Evolutionary conservation across 148 eudicot genomes (phyloP).

Genomic region (Linanthus parryae): DNA sequence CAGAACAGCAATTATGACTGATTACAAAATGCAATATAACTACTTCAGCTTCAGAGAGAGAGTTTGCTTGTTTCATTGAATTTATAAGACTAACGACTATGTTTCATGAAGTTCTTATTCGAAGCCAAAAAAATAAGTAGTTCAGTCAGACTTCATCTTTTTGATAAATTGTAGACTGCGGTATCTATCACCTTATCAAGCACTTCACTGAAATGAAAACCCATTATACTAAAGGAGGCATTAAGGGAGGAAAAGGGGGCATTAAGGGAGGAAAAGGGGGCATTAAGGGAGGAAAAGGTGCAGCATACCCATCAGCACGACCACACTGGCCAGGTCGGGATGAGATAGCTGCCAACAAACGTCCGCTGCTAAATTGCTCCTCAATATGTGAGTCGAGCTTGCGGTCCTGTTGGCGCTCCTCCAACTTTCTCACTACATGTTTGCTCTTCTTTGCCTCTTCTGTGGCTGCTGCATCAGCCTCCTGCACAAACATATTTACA

Average conservation of each 20-base stretch:
- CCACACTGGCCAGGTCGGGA: constrained; percentile 88
- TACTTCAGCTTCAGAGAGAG: too few species aligned
- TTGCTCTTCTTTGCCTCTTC: constrained; percentile 68
- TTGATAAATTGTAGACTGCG: too few species aligned
- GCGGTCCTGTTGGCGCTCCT: constrained; percentile 48
- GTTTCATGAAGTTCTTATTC: too few species aligned
- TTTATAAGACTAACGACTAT: too few species aligned
- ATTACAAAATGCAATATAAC: too few species aligned
- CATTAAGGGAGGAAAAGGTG: background rate
- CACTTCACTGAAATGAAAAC: too few species aligned
- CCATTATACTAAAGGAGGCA: background rate
- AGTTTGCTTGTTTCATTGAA: too few species aligned
- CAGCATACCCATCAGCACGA: constrained; percentile 59
- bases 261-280: background rate
- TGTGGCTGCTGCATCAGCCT: constrained; percentile 30
- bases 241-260: background rate
- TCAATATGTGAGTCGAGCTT: constrained; percentile 55
- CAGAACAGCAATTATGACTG: too few species aligned
- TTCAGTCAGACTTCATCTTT: too few species aligned
- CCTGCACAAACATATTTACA: too few species aligned
- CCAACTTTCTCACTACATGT: constrained; percentile 52
- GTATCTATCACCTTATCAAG: too few species aligned
- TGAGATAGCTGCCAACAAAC: constrained; percentile 64
- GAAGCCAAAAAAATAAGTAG: too few species aligned
- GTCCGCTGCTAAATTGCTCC: constrained; percentile 67